Conservation (phyloP, 2,329 filamentous ascomycete species). For the Sordariomycetes sp. region DNA sequence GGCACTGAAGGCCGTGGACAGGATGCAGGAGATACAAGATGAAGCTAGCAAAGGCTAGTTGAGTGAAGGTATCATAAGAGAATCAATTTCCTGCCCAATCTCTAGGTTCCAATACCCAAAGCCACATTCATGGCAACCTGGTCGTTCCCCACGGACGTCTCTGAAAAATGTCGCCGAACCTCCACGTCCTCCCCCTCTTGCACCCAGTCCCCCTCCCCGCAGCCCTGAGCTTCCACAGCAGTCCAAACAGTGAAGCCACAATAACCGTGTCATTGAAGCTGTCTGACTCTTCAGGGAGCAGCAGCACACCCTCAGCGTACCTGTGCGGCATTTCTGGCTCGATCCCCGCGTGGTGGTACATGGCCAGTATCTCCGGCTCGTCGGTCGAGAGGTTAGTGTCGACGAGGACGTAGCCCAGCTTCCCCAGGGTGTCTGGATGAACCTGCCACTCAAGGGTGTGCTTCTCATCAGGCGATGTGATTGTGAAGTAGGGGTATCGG, state of each 20-base stretch:
- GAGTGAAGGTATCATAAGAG: no score
- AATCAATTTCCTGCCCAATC: no score
- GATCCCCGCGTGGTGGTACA: constrained; percentile 3
- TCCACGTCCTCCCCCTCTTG: no score
- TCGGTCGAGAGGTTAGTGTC: not conserved
- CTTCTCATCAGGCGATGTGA: not conserved
- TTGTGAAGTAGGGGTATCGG: constrained; percentile 1
- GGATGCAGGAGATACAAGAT: no score
- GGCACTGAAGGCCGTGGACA: no score
- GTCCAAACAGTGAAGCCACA: constrained; percentile 2
- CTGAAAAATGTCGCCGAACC: no score
- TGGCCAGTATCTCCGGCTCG: constrained; percentile 1
- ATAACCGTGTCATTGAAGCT: not conserved
- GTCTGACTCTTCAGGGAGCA: not conserved
- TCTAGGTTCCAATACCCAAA: no score
- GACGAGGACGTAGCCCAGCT: constrained; percentile 3
- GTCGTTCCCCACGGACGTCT: no score
- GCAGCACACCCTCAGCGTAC: constrained; percentile 4
- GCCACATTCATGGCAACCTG: no score
- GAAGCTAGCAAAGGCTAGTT: no score
- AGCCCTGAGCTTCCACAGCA: constrained; percentile 1
- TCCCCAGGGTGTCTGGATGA: constrained; percentile 1
- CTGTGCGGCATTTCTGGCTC: not conserved
- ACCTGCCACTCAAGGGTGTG: constrained; percentile 4
- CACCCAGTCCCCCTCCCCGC: no score